These are phyloP conservation scores for Acer campestre DNA, from an alignment of 345 rosid genomes.

Conservation along the genomic window DNA sequence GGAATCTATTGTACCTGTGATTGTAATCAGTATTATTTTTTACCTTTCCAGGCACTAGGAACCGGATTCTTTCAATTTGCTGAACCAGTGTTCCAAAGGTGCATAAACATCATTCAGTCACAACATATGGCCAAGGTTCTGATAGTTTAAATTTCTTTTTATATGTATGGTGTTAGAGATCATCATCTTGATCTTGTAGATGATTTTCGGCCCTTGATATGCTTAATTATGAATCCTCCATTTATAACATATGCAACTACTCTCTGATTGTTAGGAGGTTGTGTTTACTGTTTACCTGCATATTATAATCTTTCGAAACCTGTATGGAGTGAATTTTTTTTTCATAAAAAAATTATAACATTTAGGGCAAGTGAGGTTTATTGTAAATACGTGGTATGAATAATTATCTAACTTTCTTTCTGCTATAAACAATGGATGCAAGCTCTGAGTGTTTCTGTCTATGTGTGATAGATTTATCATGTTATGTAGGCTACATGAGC, in stretches of 20 bases:
- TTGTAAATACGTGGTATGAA: background rate
- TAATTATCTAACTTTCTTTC: background rate
- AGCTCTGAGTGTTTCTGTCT: too few species aligned
- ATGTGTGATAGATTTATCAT: too few species aligned
- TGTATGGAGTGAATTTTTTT: background rate
- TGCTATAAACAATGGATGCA: background rate
- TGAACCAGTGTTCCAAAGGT: constrained; percentile 89
- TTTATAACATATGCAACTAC: background rate
- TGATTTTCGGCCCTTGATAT: background rate
- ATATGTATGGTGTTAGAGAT: background rate
- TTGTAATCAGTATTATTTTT: constrained; percentile 17
- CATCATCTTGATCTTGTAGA: background rate
- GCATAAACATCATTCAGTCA: constrained; percentile 75
- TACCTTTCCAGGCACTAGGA: constrained; percentile 73
- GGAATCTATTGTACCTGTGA: background rate
- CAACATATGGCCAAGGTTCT: constrained; percentile 89
- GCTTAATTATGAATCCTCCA: background rate
- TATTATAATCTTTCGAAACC: background rate
- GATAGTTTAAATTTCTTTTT: background rate
- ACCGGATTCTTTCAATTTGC: constrained; percentile 91
- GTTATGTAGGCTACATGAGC: too few species aligned
- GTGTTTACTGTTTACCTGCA: background rate
- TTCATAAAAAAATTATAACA: background rate
- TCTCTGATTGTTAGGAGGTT: too few species aligned
- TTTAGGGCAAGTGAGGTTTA: background rate